Conservation (phyloP, 345 rosid species). For the Heritiera littoralis region DNA sequence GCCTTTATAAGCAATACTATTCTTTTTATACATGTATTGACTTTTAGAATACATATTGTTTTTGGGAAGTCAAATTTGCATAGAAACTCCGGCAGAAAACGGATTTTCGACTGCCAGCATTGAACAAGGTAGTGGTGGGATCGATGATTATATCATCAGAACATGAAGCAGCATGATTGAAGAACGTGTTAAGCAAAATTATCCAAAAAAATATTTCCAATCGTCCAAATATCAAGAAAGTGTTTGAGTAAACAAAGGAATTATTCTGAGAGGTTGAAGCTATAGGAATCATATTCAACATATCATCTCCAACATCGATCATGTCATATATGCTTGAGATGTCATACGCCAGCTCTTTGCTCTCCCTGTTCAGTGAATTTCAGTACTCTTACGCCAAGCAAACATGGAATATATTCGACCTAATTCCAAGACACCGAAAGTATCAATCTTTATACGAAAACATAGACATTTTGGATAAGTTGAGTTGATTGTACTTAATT, state of each 20-base stretch:
- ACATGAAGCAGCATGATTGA: background rate
- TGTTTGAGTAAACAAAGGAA: background rate
- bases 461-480: background rate
- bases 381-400: background rate
- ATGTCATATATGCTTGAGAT: background rate
- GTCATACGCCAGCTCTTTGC: background rate
- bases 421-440: background rate
- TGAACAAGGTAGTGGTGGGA: background rate
- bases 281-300: background rate
- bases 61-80: background rate
- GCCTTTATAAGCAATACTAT: background rate
- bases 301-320: background rate
- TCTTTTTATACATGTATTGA: background rate
- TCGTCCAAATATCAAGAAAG: background rate
- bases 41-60: background rate
- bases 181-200: background rate
- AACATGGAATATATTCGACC: slow-evolving; percentile 2
- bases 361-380: background rate
- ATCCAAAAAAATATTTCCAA: background rate
- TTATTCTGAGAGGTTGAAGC: background rate
- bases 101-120: background rate
- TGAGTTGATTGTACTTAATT: background rate
- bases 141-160: background rate
- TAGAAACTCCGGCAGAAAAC: background rate
- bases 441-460: too few relatives aligned